These are phyloP conservation scores for Tuber indicum DNA, from an alignment of 495 filamentous ascomycete species.

Conservation along the genomic window DNA sequence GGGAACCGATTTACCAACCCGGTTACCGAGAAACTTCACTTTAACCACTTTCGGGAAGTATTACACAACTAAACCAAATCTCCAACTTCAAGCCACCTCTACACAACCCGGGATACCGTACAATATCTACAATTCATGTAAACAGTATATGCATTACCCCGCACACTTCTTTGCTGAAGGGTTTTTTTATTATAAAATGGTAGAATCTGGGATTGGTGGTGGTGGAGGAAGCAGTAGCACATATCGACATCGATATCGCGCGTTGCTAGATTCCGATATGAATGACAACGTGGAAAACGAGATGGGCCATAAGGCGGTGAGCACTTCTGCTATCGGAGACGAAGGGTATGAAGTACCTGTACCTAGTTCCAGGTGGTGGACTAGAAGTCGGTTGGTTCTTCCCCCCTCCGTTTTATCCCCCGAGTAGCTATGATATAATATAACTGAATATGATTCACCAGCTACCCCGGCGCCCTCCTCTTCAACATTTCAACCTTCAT, in stretches of 20 bases:
- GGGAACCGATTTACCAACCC: not conserved
- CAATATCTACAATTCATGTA: not conserved
- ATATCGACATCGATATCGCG: conserved; percentile 30
- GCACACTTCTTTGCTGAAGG: not conserved
- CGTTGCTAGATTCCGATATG: conserved; percentile 27
- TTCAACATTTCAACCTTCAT: conserved; percentile 61
- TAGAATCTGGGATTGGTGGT: not conserved
- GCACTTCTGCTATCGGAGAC: not conserved
- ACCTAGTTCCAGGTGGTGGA: conserved; percentile 16
- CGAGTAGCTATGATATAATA: not conserved
- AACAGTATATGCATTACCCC: not conserved
- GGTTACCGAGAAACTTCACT: not conserved
- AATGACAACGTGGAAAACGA: conserved; percentile 20
- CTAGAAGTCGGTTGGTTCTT: conserved; percentile 27
- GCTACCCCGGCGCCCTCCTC: conserved; percentile 54
- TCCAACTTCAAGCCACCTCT: not conserved
- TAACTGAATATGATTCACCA: conserved; percentile 4
- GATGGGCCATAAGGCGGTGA: conserved; percentile 5
- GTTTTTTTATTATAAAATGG: not conserved
- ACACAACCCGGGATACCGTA: not conserved
- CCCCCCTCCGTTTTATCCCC: not conserved
- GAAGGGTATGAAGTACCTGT: not conserved
- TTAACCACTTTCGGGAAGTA: not conserved
- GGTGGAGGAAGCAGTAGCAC: conserved; percentile 4
- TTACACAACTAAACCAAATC: not conserved